Evolutionary conservation across 331 rosid genomes (phyloP).

Genomic region (Quercus tomentella): DNA sequence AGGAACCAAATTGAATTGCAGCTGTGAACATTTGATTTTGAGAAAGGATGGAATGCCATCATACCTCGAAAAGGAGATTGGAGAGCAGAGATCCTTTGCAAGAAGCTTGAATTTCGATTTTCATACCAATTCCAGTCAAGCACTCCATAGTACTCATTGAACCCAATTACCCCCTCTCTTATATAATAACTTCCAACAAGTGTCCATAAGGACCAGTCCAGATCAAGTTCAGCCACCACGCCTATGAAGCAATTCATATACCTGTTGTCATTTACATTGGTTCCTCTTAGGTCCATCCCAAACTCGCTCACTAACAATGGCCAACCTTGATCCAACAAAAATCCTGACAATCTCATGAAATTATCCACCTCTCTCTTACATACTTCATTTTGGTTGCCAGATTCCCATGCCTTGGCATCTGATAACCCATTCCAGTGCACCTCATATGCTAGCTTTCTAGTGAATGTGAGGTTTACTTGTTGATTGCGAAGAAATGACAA

Average conservation of each 20-base stretch:
- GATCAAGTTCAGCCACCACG: conserved; percentile 66
- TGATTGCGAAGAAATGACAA: conserved; percentile 48
- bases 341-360: conserved; percentile 50
- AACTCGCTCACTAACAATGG: conserved; percentile 81
- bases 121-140: conserved; percentile 58
- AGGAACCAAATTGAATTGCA: no score
- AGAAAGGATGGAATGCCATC: neutral
- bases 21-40: neutral
- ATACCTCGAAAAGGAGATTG: conserved; percentile 83
- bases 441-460: conserved; percentile 62
- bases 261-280: conserved; percentile 71
- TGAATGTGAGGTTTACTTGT: conserved; percentile 50
- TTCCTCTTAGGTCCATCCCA: conserved; percentile 74
- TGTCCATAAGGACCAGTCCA: conserved; percentile 87
- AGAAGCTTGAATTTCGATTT: conserved; percentile 44
- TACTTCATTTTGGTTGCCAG: conserved; percentile 72
- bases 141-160: conserved; percentile 72
- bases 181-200: conserved; percentile 78
- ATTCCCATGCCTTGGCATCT: conserved; percentile 63
- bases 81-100: conserved; percentile 50
- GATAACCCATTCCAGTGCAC: conserved; percentile 79
- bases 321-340: conserved; percentile 56
- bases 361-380: conserved; percentile 56
- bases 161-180: conserved; percentile 66
- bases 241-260: conserved; percentile 64